phyloP scores from a whole-genome alignment of 108 stramenopile genomes.

The Hondaea fermentalgiana region DNA sequence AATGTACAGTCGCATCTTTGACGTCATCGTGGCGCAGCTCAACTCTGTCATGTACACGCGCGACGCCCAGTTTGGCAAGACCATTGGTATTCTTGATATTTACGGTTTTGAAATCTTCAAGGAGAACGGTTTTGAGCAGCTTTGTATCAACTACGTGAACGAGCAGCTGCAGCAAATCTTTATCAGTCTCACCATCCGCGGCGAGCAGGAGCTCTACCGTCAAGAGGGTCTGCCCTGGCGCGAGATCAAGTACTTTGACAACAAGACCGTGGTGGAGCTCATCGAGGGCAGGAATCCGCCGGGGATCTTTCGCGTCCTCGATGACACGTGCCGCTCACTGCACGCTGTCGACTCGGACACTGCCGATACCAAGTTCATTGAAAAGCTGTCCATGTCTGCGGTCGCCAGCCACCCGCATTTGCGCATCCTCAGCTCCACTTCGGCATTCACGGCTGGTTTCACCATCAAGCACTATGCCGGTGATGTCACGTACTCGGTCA shows the following conservation, averaged over 20 bases:
- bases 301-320: slow-evolving; percentile 37
- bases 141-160: slow-evolving; percentile 49
- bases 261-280: slow-evolving; percentile 44
- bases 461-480: slow-evolving; percentile 36
- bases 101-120: slow-evolving; percentile 42
- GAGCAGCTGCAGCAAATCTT: slow-evolving; percentile 57
- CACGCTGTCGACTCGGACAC: slow-evolving; percentile 23
- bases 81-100: slow-evolving; percentile 53
- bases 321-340: slow-evolving; percentile 29
- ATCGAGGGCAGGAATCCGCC: slow-evolving; percentile 28
- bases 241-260: slow-evolving; percentile 46
- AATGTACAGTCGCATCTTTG: slow-evolving; percentile 33
- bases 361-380: slow-evolving; percentile 47
- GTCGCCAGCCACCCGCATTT: slow-evolving; percentile 11
- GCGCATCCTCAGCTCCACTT: not conserved
- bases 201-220: slow-evolving; percentile 52
- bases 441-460: slow-evolving; percentile 19
- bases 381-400: slow-evolving; percentile 26
- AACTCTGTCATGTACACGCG: slow-evolving; percentile 30
- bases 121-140: slow-evolving; percentile 38
- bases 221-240: slow-evolving; percentile 46
- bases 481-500: slow-evolving; percentile 19
- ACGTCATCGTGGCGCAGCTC: slow-evolving; percentile 24
- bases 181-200: slow-evolving; percentile 45
- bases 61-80: slow-evolving; percentile 40